Conservation (phyloP, 108 stramenopile genomes). For the Nitzschia inconspicua region DNA sequence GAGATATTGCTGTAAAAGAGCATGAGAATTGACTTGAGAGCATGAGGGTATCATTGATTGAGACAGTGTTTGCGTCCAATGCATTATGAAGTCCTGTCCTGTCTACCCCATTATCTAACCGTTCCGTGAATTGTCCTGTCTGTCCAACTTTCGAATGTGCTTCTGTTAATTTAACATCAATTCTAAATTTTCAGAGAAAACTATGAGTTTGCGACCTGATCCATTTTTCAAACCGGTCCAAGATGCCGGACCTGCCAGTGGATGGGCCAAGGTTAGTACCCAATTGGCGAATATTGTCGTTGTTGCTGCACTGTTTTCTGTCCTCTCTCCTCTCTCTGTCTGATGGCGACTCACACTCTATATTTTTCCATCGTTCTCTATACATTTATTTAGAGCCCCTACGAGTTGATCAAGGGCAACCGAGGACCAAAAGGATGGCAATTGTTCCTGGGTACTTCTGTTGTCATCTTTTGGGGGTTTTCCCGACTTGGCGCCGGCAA, state of each 20-base stretch:
- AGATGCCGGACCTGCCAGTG: constrained; percentile 68
- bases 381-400: not conserved
- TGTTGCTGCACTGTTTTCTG: not conserved
- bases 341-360: not conserved
- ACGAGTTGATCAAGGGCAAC: constrained; percentile 13
- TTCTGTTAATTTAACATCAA: no score
- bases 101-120: no score
- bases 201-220: constrained; percentile 72
- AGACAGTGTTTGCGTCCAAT: no score
- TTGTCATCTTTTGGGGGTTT: constrained; percentile 67
- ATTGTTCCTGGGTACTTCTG: constrained; percentile 64
- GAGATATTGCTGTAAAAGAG: no score
- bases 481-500: constrained; percentile 74
- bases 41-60: no score
- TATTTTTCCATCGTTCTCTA: not conserved
- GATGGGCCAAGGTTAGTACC: constrained; percentile 58
- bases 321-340: not conserved
- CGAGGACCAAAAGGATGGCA: constrained; percentile 85
- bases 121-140: no score
- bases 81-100: no score
- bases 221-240: constrained; percentile 59
- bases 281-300: not conserved
- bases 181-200: no score
- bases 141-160: no score
- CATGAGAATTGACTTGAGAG: no score